Percentiles rank a stretch among this genome's conserved stretches.
phyloP scores from a whole-genome alignment of 129 eudicot species.

The Saposhnikovia divaricata region DNA sequence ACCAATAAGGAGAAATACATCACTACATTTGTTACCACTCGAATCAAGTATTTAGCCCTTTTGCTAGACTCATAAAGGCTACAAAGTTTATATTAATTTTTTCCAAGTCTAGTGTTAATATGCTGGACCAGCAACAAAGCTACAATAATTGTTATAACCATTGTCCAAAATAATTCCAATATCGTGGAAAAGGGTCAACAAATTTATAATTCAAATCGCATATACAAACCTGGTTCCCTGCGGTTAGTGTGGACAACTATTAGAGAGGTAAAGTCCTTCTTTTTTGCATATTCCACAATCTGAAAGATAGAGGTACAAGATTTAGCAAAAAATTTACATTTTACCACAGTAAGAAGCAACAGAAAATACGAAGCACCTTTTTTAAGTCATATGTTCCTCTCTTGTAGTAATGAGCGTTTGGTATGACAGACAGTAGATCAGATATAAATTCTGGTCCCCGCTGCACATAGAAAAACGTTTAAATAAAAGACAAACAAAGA shows the following conservation, averaged over 20 bases:
- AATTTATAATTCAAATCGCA: background rate
- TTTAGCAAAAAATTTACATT: background rate
- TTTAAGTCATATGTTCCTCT: constrained; percentile 97
- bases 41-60: background rate
- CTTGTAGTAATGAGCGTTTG: constrained; percentile 71
- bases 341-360: background rate
- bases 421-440: constrained; percentile 67
- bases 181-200: background rate
- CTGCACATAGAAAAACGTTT: constrained; percentile 26
- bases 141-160: background rate
- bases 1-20: background rate
- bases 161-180: background rate
- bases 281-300: constrained; percentile 83
- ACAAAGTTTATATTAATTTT: too few relatives aligned
- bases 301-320: constrained; percentile 13
- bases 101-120: background rate
- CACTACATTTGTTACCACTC: background rate
- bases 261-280: constrained; percentile 76
- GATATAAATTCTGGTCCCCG: constrained; percentile 86
- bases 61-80: background rate
- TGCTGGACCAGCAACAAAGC: background rate
- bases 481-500: background rate
- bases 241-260: constrained; percentile 92
- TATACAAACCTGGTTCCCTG: constrained; percentile 80
- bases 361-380: constrained; percentile 37